Conservation (phyloP, 768 basidiomycete genomes). For the Terana coerulea region DNA sequence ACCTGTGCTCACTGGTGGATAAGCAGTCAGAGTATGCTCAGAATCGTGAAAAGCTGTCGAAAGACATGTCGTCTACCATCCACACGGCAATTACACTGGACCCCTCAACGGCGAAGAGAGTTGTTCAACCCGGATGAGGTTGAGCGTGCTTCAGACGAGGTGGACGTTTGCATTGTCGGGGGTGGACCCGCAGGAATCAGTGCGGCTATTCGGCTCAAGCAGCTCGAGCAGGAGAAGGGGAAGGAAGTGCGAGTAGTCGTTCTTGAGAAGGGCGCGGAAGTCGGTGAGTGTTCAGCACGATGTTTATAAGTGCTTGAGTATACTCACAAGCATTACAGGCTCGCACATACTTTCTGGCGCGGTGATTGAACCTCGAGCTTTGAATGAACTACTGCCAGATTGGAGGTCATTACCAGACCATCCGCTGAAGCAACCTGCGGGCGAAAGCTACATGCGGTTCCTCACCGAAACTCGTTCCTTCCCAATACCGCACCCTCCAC, state of each 20-base stretch:
- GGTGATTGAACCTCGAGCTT: slow-evolving; percentile 87
- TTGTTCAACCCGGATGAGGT: slow-evolving; percentile 54
- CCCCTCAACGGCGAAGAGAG: slow-evolving; percentile 28
- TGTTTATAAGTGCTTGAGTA: too few species aligned
- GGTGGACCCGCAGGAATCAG: slow-evolving; percentile 93
- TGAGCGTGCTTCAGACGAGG: slow-evolving; percentile 85
- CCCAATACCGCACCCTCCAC: slow-evolving; percentile 93
- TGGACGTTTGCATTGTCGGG: slow-evolving; percentile 97
- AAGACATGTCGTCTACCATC: background rate
- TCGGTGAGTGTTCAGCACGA: slow-evolving; percentile 52
- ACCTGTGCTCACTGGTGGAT: too few species aligned
- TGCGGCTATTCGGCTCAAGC: slow-evolving; percentile 94
- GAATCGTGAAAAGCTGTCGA: background rate
- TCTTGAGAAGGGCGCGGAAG: slow-evolving; percentile 91
- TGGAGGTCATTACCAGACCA: slow-evolving; percentile 69
- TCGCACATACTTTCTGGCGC: slow-evolving; percentile 95
- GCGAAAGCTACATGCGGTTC: slow-evolving; percentile 79
- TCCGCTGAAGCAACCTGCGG: slow-evolving; percentile 79
- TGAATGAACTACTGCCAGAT: slow-evolving; percentile 86
- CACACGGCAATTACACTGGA: slow-evolving; percentile 23
- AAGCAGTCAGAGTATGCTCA: too few species aligned
- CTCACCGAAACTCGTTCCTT: slow-evolving; percentile 66
- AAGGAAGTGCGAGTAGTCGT: slow-evolving; percentile 88
- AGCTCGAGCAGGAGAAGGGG: slow-evolving; percentile 78
- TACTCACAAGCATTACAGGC: too few species aligned